Percentiles rank a stretch among this genome's conserved stretches.
phyloP scores from a whole-genome alignment of 164 flowering plant genomes.

The Taxillus chinensis region DNA sequence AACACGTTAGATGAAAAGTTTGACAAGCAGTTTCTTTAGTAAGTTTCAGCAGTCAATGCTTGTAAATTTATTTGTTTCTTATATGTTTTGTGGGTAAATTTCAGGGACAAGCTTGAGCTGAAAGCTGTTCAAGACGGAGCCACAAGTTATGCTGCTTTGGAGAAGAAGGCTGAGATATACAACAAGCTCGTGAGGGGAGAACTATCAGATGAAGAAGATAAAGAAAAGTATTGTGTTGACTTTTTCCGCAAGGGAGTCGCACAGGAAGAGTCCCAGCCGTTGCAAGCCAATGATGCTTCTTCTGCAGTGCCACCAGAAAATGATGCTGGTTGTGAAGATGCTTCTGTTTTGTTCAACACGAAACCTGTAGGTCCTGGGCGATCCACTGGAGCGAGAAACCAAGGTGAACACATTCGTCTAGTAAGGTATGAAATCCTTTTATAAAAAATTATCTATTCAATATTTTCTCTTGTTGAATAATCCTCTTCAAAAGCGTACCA shows the following conservation, averaged over 20 bases:
- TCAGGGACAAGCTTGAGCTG: conserved; percentile 91
- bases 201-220: conserved; percentile 85
- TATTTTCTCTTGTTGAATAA: too few relatives aligned
- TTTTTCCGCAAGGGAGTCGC: conserved; percentile 61
- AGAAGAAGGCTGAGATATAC: conserved; percentile 86
- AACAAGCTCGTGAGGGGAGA: conserved; percentile 78
- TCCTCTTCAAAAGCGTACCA: too few relatives aligned
- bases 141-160: conserved; percentile 79
- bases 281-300: conserved; percentile 17
- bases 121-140: conserved; percentile 83
- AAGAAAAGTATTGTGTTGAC: conserved; percentile 93
- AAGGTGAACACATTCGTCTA: conserved; percentile 69
- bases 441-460: too few relatives aligned
- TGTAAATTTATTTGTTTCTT: too few relatives aligned
- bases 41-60: too few relatives aligned
- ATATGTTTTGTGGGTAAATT: conserved; percentile 3
- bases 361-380: conserved; percentile 55
- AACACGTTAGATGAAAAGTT: too few relatives aligned
- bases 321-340: conserved; percentile 28
- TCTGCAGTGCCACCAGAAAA: conserved; percentile 14
- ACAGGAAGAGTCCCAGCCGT: conserved; percentile 32
- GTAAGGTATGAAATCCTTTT: conserved; percentile 42
- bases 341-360: conserved; percentile 14
- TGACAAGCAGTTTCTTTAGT: neutral
- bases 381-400: conserved; percentile 39